phyloP scores from a whole-genome alignment of 768 basidiomycete species.

The Boletus pseudo-olivaceus region DNA sequence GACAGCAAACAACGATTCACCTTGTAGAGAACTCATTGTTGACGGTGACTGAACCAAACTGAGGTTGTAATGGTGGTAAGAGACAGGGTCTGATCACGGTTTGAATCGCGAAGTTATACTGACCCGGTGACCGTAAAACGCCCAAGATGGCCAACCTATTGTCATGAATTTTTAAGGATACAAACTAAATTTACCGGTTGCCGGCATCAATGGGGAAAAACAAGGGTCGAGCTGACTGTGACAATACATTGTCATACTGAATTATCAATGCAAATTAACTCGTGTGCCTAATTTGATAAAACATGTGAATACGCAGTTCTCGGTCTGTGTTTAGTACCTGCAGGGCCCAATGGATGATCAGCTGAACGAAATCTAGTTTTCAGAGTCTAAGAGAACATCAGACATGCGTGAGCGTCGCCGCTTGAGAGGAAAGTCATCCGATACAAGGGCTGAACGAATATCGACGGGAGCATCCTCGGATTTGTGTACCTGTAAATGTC shows the following conservation, averaged over 20 bases:
- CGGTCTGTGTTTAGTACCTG: constrained; percentile 11
- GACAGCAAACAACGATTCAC: constrained; percentile 45
- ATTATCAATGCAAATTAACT: constrained; percentile 23
- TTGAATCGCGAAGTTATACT: not conserved
- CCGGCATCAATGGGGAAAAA: constrained; percentile 5
- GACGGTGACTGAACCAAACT: not conserved
- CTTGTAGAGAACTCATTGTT: constrained; percentile 37
- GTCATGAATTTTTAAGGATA: constrained; percentile 13
- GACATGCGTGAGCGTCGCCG: constrained; percentile 44
- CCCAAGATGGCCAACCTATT: constrained; percentile 13
- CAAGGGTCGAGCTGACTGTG: not conserved
- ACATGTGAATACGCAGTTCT: constrained; percentile 18
- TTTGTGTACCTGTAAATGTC: constrained; percentile 22
- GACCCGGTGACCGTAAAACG: not conserved
- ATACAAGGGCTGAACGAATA: constrained; percentile 30
- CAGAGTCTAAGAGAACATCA: constrained; percentile 30
- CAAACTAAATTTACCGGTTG: constrained; percentile 5
- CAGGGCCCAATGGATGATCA: constrained; percentile 6
- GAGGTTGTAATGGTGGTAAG: not conserved
- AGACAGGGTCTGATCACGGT: not conserved
- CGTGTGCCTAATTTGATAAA: constrained; percentile 22
- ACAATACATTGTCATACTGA: constrained; percentile 8
- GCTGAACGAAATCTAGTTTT: constrained; percentile 19
- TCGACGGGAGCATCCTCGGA: constrained; percentile 27
- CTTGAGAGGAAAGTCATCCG: constrained; percentile 36